Evolutionary conservation across 2,329 filamentous ascomycete genomes (phyloP), one percentile per base, ranked within the genome.

Genomic region (Trichoderma afroharzianum): DNA sequence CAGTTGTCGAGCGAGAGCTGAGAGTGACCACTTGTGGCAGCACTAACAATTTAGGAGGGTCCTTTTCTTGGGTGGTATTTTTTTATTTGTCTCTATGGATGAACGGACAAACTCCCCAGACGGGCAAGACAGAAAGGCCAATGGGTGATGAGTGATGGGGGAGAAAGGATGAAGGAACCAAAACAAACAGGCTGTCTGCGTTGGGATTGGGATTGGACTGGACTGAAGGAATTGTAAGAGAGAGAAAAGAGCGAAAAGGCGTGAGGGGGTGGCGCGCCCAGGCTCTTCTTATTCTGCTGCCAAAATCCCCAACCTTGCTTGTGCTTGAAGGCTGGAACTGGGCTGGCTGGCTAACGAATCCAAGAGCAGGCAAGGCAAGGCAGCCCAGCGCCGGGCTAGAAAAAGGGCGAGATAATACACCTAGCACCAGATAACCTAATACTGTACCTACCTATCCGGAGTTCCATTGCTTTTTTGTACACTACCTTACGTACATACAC

Each of bases 221-320:
- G 47, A 24, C 47, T 53, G 47, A 43, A 36, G 43, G 63, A 33
- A 58, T 24, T 58, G 32, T 21, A 53, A 68, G 36, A 59, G 39
- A 43, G 15, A 43, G 39, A 68, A 59, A 32, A 59, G n/a, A 30
- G 47, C 24, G 9, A 63, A 63, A n/a, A 30, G n/a, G 68, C 53
- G 68, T 57, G 68, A 61, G 67, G 58, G 68, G 68, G 68, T 70
- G 68, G 68, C 68, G 68, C 39, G 39, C 39, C 30, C 43, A 57
- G 68, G 68, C 50, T 63, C 68, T 70, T 68, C 68, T 70, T 70
- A 63, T 70, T 63, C 15, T 50, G 47, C 26, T 63, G 59, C 53
- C 15, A 15, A 15, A 36, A 70, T 62, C 47, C 68, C 43, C 39
- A 55, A 66, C 30, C 39, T 36, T 66, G 63, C 39, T 26, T 26